Conservation (phyloP, 1,284 basidiomycete genomes). For the Schizopora paradoxa region DNA sequence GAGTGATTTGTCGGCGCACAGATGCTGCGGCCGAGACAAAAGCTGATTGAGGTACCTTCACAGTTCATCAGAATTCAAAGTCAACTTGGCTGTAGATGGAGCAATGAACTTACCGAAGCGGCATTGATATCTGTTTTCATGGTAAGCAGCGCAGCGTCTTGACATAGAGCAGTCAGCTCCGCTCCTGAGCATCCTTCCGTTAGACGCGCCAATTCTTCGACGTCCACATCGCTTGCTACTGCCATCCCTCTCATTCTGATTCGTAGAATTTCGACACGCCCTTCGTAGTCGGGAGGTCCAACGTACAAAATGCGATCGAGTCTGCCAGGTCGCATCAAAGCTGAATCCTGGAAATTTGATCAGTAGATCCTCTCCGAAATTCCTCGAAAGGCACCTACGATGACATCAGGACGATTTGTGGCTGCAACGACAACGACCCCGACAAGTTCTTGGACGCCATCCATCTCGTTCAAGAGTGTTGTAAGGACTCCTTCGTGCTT, state of each 20-base stretch:
- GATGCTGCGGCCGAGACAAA: constrained; percentile 72
- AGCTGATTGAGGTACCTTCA: constrained; percentile 69
- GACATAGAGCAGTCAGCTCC: constrained; percentile 88
- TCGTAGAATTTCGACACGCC: constrained; percentile 79
- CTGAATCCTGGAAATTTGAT: constrained; percentile 66
- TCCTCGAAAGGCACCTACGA: constrained; percentile 49
- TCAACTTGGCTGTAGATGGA: constrained; percentile 1
- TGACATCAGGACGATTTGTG: constrained; percentile 91
- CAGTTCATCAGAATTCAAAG: not conserved
- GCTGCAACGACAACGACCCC: constrained; percentile 95
- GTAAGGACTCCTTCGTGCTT: constrained; percentile 89
- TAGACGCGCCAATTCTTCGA: constrained; percentile 67
- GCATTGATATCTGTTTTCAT: constrained; percentile 86
- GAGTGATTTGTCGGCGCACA: constrained; percentile 82
- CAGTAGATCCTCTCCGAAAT: constrained; percentile 3
- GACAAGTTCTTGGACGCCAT: constrained; percentile 90
- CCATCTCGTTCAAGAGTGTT: constrained; percentile 95
- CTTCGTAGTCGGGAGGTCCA: constrained; percentile 79
- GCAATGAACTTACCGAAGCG: constrained; percentile 49
- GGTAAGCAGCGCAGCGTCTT: constrained; percentile 90
- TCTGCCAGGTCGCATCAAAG: constrained; percentile 90
- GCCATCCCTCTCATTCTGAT: constrained; percentile 81
- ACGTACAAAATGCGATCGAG: constrained; percentile 96
- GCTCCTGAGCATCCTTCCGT: constrained; percentile 95
- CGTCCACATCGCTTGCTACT: constrained; percentile 63